Evolutionary conservation across 148 eudicot species (phyloP), one percentile per base, ranked within the genome.

Genomic region (Rhododendron molle): DNA sequence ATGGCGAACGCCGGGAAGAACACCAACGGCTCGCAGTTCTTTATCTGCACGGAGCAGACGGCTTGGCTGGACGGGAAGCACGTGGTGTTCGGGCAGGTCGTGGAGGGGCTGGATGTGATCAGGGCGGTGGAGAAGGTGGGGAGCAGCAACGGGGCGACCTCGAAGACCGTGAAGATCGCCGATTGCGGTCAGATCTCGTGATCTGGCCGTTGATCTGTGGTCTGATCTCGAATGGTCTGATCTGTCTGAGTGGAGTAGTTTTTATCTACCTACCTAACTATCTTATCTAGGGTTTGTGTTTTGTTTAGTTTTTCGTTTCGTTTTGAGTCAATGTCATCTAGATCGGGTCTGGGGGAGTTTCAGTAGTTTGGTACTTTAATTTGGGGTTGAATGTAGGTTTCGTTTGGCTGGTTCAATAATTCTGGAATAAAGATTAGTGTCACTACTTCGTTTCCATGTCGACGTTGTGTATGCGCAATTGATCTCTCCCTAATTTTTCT

Each of bases 21-120:
- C n/a, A 95, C 94, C 12, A 95, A 95, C 78, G 98, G 98, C 26
- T 93, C 96, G 0, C 96, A 95, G 92, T 95, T 95, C 87, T 95
- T 95, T 69, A 87, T 95, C 81, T 93, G 97, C 84, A 95, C 98
- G 0, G 90, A 90, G 1, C 85, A 86, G 91, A 95, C 98, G 16
- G 47, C 86, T 58, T 94, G 98, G 98, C 89, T 94, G 15, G 93
- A 94, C 69, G 96, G 96, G 3, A 93, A 91, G 89, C 98, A 93
- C 81, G 93, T 91, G 28, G 98, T 93, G 76, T 94, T 94, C 34
- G 98, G 98, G 0, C 84, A 90, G 83, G 93, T 94, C 3, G 93
- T 91, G 14, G 96, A 91, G 77, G 96, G 96, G 0, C 23, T 90
- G 87, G 90, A 92, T 36, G 95, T 95, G 26, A 91, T 92, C 10